phyloP scores from a whole-genome alignment of 345 rosid species.

The Eucalyptus sideroxylon region DNA sequence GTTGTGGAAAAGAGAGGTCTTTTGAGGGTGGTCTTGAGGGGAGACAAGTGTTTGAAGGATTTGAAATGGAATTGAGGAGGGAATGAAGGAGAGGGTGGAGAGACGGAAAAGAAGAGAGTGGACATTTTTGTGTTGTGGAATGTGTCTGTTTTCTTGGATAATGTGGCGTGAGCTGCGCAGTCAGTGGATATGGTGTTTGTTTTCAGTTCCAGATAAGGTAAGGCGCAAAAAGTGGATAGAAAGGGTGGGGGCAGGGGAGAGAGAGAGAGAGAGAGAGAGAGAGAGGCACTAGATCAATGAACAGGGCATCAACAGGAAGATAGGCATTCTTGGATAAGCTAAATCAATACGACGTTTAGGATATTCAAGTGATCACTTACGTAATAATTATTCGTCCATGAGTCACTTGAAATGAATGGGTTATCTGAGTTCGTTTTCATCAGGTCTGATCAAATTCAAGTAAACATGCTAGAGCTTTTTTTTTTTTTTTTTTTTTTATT shows the following conservation, averaged over 20 bases:
- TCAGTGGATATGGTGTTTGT: background rate
- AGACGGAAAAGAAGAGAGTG: background rate
- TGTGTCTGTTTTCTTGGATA: background rate
- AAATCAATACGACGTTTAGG: background rate
- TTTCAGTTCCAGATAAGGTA: background rate
- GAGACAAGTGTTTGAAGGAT: background rate
- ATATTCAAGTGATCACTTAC: background rate
- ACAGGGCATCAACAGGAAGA: background rate
- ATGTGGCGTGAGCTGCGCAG: background rate
- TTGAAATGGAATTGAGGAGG: background rate
- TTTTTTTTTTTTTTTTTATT: accelerated
- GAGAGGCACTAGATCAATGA: background rate
- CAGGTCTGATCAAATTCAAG: background rate
- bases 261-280: background rate
- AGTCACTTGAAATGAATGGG: background rate
- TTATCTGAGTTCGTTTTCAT: background rate
- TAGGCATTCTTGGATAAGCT: background rate
- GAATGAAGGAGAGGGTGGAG: background rate
- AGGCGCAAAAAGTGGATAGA: background rate
- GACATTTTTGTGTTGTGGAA: background rate
- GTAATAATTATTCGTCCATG: background rate
- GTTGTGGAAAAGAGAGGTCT: background rate
- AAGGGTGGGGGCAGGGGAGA: background rate
- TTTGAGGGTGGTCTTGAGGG: background rate
- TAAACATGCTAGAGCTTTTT: background rate